Conservation (phyloP, 495 filamentous ascomycete species). For the Zalerion maritima region DNA sequence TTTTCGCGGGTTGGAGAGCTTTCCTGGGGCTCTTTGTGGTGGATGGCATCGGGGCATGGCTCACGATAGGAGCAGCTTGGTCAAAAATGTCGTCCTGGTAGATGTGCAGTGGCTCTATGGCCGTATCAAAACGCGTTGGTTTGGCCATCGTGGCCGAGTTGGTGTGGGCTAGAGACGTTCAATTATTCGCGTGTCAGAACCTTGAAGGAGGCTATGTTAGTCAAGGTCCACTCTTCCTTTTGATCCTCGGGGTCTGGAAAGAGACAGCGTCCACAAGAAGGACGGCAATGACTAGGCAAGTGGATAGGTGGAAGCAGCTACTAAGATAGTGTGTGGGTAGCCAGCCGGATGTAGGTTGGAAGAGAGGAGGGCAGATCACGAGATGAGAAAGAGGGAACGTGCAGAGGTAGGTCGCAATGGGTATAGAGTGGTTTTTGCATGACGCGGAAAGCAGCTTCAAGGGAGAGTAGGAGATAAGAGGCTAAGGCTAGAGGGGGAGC, state of each 20-base stretch:
- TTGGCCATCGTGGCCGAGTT: constrained; percentile 26
- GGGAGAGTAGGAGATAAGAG: not conserved
- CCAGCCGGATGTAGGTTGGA: too few relatives aligned
- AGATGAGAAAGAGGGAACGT: constrained; percentile 1
- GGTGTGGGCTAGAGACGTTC: not conserved
- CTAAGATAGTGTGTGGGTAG: too few relatives aligned
- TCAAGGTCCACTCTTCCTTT: not conserved
- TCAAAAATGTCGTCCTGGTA: constrained; percentile 46
- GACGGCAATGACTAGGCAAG: not conserved
- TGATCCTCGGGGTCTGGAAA: not conserved
- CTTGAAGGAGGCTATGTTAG: not conserved
- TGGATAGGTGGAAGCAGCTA: not conserved
- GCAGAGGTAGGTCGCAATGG: too few relatives aligned
- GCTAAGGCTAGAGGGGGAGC: not conserved
- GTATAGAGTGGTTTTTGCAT: not conserved
- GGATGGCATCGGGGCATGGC: constrained; percentile 37
- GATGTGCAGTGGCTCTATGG: constrained; percentile 43
- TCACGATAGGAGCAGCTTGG: constrained; percentile 27
- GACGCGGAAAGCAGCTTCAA: not conserved
- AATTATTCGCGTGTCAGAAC: not conserved
- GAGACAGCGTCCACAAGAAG: not conserved
- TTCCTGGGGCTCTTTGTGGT: constrained; percentile 28
- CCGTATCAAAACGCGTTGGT: constrained; percentile 43
- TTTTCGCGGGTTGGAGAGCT: constrained; percentile 34
- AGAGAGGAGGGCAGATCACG: not conserved